Evolutionary conservation across 345 rosid genomes (phyloP).

Genomic region (Eucalyptus sideroxylon): DNA sequence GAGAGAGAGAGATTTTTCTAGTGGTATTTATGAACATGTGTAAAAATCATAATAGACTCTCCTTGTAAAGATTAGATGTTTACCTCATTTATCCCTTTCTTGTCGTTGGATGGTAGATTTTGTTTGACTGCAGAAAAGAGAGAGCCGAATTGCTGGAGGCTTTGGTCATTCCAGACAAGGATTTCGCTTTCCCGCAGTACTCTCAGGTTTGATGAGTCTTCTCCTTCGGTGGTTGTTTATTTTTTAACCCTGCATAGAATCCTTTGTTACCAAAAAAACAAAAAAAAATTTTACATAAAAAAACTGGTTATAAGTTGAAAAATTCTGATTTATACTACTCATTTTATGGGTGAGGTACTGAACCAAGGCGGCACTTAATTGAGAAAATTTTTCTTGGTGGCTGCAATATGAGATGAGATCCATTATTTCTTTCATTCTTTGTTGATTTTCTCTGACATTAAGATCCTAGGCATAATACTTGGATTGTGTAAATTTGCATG

Average conservation of each 20-base stretch:
- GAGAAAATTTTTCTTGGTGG: neutral
- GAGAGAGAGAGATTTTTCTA: neutral
- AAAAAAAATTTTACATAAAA: neutral
- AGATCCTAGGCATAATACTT: neutral
- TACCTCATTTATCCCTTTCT: neutral
- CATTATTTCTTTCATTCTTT: neutral
- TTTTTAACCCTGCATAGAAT: neutral
- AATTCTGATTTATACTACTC: neutral
- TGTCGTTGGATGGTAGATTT: neutral
- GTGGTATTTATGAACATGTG: neutral
- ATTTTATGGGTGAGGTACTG: neutral
- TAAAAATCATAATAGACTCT: neutral
- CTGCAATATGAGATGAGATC: neutral
- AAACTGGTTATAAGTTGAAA: neutral
- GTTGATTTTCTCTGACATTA: neutral
- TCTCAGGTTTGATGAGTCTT: neutral
- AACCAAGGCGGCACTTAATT: neutral
- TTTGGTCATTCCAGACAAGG: constrained; percentile 2
- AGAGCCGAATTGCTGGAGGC: constrained; percentile 21
- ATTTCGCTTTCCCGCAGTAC: neutral
- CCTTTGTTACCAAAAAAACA: neutral
- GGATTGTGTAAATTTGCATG: neutral
- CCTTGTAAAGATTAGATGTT: neutral
- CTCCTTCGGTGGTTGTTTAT: neutral
- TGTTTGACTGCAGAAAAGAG: constrained; percentile 9